Percentiles rank a stretch among this genome's conserved stretches.
Conservation (phyloP, 768 basidiomycete genomes). For the Mycena rebaudengoi region DNA sequence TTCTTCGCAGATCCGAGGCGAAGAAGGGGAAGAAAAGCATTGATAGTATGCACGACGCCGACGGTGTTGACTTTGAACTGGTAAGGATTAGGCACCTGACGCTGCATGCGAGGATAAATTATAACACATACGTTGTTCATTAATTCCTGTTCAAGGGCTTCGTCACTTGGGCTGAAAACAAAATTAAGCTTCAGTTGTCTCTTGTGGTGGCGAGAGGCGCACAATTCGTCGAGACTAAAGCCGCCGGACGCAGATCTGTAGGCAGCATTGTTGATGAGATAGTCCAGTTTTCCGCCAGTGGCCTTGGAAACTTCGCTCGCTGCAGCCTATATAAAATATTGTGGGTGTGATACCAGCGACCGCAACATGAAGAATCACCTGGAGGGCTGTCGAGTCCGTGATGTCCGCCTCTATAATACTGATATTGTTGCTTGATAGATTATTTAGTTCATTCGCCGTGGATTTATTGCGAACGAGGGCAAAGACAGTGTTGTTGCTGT, state of each 20-base stretch:
- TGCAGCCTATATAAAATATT: background rate
- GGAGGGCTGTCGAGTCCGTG: constrained; percentile 7
- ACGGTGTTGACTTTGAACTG: constrained; percentile 3
- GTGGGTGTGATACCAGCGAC: background rate
- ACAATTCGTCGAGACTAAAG: background rate
- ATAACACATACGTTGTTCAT: background rate
- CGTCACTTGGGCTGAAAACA: background rate
- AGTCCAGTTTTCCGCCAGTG: constrained; percentile 8
- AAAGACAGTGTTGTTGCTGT: no score
- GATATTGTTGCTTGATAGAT: background rate
- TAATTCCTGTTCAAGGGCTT: constrained; percentile 10
- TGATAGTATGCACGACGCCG: constrained; percentile 1
- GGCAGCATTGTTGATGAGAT: constrained; percentile 13
- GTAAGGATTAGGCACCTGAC: no score
- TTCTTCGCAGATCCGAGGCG: constrained; percentile 39
- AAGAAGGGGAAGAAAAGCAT: constrained; percentile 1
- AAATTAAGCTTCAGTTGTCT: background rate
- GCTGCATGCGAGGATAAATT: no score
- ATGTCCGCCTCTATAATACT: constrained; percentile 11
- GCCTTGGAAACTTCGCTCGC: background rate
- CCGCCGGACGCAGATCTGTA: background rate
- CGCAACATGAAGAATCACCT: background rate
- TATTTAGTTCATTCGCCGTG: background rate
- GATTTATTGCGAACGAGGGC: no score
- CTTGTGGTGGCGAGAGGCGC: background rate